phyloP scores from a whole-genome alignment of 352 stramenopile species.

The Globisporangium uncinulatum region DNA sequence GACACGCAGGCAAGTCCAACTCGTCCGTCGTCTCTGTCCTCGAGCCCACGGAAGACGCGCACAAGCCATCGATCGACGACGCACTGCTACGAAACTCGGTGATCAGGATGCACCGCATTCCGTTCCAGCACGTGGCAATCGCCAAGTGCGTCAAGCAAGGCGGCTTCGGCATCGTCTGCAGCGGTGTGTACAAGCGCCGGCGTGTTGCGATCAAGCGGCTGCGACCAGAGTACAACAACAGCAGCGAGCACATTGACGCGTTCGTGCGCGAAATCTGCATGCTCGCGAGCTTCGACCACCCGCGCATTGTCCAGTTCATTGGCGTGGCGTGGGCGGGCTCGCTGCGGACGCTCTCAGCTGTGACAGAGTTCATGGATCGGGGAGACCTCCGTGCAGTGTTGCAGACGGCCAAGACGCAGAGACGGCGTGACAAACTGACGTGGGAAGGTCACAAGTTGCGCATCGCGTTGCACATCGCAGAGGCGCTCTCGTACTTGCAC shows the following conservation, averaged over 20 bases:
- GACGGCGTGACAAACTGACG: no score
- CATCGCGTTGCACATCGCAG: no score
- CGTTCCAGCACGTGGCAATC: constrained; percentile 53
- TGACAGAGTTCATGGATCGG: constrained; percentile 73
- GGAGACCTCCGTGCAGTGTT: constrained; percentile 63
- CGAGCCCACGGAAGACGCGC: no score
- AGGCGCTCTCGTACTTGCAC: no score
- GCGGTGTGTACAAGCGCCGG: constrained; percentile 48
- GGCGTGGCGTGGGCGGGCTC: constrained; percentile 54
- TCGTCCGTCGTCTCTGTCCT: no score
- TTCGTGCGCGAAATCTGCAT: constrained; percentile 71
- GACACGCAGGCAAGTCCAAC: no score
- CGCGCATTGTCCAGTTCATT: constrained; percentile 62
- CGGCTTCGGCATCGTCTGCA: constrained; percentile 59
- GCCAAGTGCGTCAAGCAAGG: constrained; percentile 58
- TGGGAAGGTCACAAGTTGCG: no score
- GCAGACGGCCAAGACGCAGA: constrained; percentile 2
- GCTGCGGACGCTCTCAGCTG: constrained; percentile 40
- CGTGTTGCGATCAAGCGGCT: constrained; percentile 68
- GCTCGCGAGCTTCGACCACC: constrained; percentile 49
- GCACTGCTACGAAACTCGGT: constrained; percentile 23
- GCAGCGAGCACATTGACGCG: constrained; percentile 50
- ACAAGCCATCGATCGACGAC: no score
- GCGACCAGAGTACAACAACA: constrained; percentile 33
- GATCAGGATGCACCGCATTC: constrained; percentile 57